phyloP scores from a whole-genome alignment of 805 yeast genomes.

The Candida gorgasii region DNA sequence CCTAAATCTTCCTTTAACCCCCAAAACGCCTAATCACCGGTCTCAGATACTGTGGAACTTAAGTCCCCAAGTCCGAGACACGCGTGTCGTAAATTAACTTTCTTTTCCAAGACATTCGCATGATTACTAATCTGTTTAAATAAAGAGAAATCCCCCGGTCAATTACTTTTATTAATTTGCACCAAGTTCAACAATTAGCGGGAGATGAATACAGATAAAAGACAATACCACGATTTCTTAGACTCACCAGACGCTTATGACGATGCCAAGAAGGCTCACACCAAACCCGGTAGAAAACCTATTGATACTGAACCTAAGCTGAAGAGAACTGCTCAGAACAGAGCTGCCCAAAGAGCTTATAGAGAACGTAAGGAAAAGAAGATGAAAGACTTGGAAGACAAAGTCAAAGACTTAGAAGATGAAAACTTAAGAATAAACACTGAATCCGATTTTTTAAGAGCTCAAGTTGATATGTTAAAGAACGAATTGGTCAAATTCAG shows the following conservation, averaged over 20 bases:
- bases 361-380: slow-evolving; percentile 90
- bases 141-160: neutral
- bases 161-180: neutral
- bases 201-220: slow-evolving; percentile 16
- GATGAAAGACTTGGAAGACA: slow-evolving; percentile 80
- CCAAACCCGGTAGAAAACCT: slow-evolving; percentile 82
- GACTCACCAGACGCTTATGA: slow-evolving; percentile 12
- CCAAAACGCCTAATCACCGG: too few relatives aligned
- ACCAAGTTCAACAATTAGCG: neutral
- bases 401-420: slow-evolving; percentile 70
- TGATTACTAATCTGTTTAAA: slow-evolving; percentile 5
- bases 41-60: too few relatives aligned
- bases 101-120: slow-evolving; percentile 5
- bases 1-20: too few relatives aligned
- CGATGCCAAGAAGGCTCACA: slow-evolving; percentile 39
- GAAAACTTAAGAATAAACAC: slow-evolving; percentile 66
- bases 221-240: slow-evolving; percentile 14
- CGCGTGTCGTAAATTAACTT: neutral
- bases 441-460: slow-evolving; percentile 71
- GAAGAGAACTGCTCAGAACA: slow-evolving; percentile 92
- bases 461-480: slow-evolving; percentile 75
- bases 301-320: slow-evolving; percentile 76
- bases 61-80: neutral
- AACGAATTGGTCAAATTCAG: slow-evolving; percentile 66
- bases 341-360: slow-evolving; percentile 98